Evolutionary conservation across 345 rosid genomes (phyloP).

Genomic region (Pistacia vera): DNA sequence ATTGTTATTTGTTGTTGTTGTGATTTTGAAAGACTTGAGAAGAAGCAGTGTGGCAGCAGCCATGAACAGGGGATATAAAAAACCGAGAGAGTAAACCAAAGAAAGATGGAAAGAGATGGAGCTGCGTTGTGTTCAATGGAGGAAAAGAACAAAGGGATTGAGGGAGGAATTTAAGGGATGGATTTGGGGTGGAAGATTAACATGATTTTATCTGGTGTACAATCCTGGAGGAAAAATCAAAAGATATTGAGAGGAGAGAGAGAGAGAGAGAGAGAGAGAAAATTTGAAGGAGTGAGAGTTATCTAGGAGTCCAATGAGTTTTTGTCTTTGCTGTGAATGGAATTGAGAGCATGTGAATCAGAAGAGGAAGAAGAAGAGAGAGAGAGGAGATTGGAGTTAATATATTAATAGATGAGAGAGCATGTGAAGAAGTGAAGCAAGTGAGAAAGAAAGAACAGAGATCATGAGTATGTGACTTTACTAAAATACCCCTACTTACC

Average conservation of each 20-base stretch:
- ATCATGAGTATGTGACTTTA: slow-evolving; percentile 15
- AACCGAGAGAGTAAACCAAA: slow-evolving; percentile 17
- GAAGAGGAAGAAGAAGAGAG: slow-evolving; percentile 2
- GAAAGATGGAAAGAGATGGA: slow-evolving; percentile 6
- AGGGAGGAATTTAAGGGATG: slow-evolving; percentile 33
- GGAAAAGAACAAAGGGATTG: slow-evolving; percentile 11
- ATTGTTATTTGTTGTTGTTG: slow-evolving; percentile 22
- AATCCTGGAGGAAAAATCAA: slow-evolving; percentile 36
- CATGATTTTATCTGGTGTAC: slow-evolving; percentile 38
- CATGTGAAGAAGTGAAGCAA: slow-evolving; percentile 36
- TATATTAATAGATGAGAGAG: slow-evolving; percentile 31
- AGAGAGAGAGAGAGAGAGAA: too few species aligned
- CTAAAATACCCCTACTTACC: slow-evolving; percentile 32
- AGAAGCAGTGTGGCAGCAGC: slow-evolving; percentile 44
- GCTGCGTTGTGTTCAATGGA: neutral
- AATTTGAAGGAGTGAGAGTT: slow-evolving; percentile 7
- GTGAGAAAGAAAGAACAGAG: slow-evolving; percentile 10
- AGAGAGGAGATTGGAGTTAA: neutral
- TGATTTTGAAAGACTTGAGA: slow-evolving; percentile 43
- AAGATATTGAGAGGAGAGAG: slow-evolving; percentile 11
- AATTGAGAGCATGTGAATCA: slow-evolving; percentile 21
- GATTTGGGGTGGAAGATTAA: slow-evolving; percentile 36
- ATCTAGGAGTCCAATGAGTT: slow-evolving; percentile 37
- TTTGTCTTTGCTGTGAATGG: slow-evolving; percentile 44
- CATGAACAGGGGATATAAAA: slow-evolving; percentile 47